These are phyloP conservation scores for Fusarium bulbicola DNA, from an alignment of 2,329 filamentous ascomycete species.

Conservation along the genomic window DNA sequence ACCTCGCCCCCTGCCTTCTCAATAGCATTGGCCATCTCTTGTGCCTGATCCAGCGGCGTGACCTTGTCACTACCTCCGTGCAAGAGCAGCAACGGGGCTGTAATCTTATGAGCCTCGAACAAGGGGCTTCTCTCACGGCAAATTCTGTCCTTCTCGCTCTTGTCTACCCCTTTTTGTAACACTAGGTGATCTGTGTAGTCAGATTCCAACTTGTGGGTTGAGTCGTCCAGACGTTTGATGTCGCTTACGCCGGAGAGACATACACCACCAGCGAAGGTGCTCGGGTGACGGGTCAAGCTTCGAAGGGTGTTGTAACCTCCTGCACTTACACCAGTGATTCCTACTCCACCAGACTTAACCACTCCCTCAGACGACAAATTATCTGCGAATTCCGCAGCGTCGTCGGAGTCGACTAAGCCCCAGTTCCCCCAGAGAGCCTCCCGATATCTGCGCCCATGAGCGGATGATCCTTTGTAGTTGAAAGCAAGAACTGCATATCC, in stretches of 20 bases:
- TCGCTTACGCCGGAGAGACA: slow-evolving; percentile 62
- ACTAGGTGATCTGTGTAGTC: slow-evolving; percentile 60
- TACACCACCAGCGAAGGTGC: slow-evolving; percentile 59
- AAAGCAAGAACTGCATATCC: slow-evolving; percentile 61
- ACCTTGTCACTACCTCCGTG: slow-evolving; percentile 65
- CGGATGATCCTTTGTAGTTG: slow-evolving; percentile 63
- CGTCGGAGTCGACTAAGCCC: slow-evolving; percentile 61
- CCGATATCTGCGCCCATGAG: slow-evolving; percentile 60
- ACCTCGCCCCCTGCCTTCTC: slow-evolving; percentile 53
- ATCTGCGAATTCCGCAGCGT: slow-evolving; percentile 57
- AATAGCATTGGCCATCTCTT: slow-evolving; percentile 60
- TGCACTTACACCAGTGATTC: slow-evolving; percentile 61
- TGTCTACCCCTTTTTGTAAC: slow-evolving; percentile 46
- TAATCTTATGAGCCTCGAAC: slow-evolving; percentile 57
- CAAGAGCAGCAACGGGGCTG: slow-evolving; percentile 62
- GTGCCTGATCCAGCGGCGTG: slow-evolving; percentile 66
- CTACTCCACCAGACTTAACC: slow-evolving; percentile 51
- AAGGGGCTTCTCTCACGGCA: slow-evolving; percentile 59
- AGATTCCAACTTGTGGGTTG: slow-evolving; percentile 66
- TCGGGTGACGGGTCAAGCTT: slow-evolving; percentile 56
- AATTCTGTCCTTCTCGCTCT: slow-evolving; percentile 52
- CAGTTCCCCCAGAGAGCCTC: slow-evolving; percentile 59
- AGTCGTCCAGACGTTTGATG: slow-evolving; percentile 54
- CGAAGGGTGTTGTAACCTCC: slow-evolving; percentile 65
- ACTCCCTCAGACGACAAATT: slow-evolving; percentile 51